Conservation (phyloP, 1,284 basidiomycete genomes). For the Mycosarcoma mackinlayi region DNA sequence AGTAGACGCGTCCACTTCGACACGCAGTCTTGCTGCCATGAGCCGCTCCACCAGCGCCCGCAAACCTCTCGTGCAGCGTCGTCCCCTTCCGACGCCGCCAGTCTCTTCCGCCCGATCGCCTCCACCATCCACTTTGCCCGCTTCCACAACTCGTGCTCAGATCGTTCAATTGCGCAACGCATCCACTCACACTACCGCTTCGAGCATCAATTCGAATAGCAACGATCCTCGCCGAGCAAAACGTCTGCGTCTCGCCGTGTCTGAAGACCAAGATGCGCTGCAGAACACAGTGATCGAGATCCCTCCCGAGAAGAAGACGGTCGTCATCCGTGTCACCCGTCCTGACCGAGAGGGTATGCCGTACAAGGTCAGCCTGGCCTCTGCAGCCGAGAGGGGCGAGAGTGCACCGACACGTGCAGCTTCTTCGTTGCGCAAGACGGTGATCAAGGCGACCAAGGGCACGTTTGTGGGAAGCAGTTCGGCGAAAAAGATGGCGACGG, state of each 20-base stretch:
- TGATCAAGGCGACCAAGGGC: conserved; percentile 41
- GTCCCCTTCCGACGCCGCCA: conserved; percentile 25
- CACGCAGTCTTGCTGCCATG: conserved; percentile 34
- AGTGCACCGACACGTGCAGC: conserved; percentile 10
- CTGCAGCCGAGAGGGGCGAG: neutral
- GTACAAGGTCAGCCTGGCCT: conserved; percentile 34
- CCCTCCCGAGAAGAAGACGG: conserved; percentile 33
- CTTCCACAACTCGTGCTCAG: neutral
- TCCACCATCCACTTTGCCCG: neutral
- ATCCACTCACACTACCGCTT: conserved; percentile 4
- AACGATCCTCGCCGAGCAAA: conserved; percentile 21
- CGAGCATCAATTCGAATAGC: conserved; percentile 1
- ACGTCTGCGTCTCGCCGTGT: conserved; percentile 33
- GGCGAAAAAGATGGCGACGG: conserved; percentile 19
- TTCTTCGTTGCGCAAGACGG: conserved; percentile 35
- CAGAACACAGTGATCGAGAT: conserved; percentile 41
- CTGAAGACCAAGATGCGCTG: conserved; percentile 31
- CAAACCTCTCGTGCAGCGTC: conserved; percentile 16
- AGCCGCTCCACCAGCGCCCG: conserved; percentile 21
- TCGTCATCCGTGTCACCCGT: conserved; percentile 33
- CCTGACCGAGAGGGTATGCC: conserved; percentile 41
- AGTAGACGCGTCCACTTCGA: conserved; percentile 40
- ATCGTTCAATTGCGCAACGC: conserved; percentile 6
- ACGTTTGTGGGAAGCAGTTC: conserved; percentile 22
- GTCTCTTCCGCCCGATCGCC: conserved; percentile 24